Conservation (phyloP, 2,329 filamentous ascomycete species). For the Sarocladium kiliense region DNA sequence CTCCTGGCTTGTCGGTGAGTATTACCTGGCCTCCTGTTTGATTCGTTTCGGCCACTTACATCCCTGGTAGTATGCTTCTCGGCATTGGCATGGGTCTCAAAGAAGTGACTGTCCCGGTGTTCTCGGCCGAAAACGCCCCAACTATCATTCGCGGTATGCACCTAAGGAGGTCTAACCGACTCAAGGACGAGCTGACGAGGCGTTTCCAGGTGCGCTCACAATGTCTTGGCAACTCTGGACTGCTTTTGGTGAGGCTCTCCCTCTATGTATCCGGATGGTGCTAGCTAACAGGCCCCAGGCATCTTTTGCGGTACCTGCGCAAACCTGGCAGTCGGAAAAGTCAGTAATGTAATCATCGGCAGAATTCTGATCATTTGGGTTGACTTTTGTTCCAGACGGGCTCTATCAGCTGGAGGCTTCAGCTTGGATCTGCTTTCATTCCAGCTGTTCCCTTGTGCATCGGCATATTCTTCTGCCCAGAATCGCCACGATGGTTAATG, state of each 20-base stretch:
- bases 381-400: not conserved
- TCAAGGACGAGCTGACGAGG: not conserved
- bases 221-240: conserved; percentile 7
- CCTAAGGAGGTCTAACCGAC: conserved; percentile 36
- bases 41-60: not conserved
- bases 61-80: conserved; percentile 34
- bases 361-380: not conserved
- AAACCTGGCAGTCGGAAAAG: conserved; percentile 43
- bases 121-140: conserved; percentile 47
- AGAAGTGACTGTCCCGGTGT: conserved; percentile 45
- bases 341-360: not conserved
- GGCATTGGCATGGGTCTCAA: conserved; percentile 58
- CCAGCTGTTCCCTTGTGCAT: conserved; percentile 57
- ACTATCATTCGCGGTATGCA: conserved; percentile 39
- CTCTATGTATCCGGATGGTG: not conserved
- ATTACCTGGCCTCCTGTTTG: not conserved
- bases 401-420: conserved; percentile 48
- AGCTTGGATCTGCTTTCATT: conserved; percentile 60
- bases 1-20: conserved; percentile 1
- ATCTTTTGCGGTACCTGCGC: conserved; percentile 63
- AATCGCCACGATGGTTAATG: conserved; percentile 62
- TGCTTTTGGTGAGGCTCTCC: not conserved
- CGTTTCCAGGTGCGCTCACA: not conserved
- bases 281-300: conserved; percentile 23
- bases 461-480: conserved; percentile 55